Base-by-base conservation (phyloP, 2,329 filamentous ascomycete species). In the Allantophomopsis cytisporea region DNA sequence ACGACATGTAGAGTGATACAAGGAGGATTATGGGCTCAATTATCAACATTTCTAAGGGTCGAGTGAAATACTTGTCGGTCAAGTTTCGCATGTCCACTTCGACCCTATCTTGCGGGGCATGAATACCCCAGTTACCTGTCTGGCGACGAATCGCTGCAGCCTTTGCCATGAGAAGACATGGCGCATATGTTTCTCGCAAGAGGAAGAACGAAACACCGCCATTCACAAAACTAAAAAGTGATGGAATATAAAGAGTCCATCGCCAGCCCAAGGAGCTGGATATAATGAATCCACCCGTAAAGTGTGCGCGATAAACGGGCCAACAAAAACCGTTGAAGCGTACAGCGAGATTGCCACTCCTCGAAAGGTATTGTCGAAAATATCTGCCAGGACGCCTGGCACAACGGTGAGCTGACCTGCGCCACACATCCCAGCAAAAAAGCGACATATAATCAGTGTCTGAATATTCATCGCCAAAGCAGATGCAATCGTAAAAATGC, bases 351-450 rank as follows among this genome's bases (percentile, higher is more conserved):
- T 69, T 44, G 71, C 70, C 32, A 69, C 28, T 41, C 79, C 71
- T 46, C 77, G 67, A 35, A 69, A 72, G 45, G 66, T 63, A 57
- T 80, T 76, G 57, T 76, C 71, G 50, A 80, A 79, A 71, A 83
- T 77, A 57, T 85, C 80, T 16, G 74, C 76, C 58, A 83, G 83
- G 39, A 83, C 74, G 42, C 78, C 80, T 3, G 75, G 79, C 39
- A 80, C 79, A 52, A 83, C 67, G 48, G 83, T 71, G 33, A 85
- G 60, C 2, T 77, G 74, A 43, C 73, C 79, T 38, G 78, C 79
- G 20, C 80, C 81, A 45, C 81, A 81, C 41, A 81, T 80, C 36
- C 83, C 83, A 42, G 64, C 64, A 49, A 87, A 83, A 61, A 89
- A 84, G 11, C 83, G 75, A 51, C 75, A 77, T 41, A 87, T 69